phyloP scores from a whole-genome alignment of 1,284 basidiomycete species.

The Trametes sp. region DNA sequence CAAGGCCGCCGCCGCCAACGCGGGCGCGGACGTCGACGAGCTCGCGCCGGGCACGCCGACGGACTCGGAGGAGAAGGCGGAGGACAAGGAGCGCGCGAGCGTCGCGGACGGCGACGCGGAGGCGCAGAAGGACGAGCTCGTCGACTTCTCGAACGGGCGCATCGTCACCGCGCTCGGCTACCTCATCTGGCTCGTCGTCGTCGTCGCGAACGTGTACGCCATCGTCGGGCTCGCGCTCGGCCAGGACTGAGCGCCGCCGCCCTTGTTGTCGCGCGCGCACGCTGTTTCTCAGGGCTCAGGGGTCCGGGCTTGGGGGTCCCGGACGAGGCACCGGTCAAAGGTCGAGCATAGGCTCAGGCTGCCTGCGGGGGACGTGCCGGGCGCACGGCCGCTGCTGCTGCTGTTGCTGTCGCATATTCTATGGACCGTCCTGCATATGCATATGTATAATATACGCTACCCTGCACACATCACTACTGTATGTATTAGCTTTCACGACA shows the following conservation, averaged over 20 bases:
- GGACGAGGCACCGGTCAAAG: background rate
- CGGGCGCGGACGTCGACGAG: conserved; percentile 3
- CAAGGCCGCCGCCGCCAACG: conserved; percentile 1
- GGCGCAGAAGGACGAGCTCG: conserved; percentile 42
- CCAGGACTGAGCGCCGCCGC: conserved; percentile 17
- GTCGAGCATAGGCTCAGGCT: background rate
- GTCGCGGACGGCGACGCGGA: conserved; percentile 19
- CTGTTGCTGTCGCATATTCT: conserved; percentile 1
- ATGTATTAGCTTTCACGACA: background rate
- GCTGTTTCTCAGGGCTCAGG: background rate
- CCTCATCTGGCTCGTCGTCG: conserved; percentile 68
- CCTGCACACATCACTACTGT: background rate
- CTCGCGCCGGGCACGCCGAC: background rate
- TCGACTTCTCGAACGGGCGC: conserved; percentile 71
- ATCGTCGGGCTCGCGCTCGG: conserved; percentile 58
- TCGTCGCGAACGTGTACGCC: conserved; percentile 75
- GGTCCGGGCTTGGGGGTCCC: background rate
- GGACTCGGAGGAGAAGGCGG: conserved; percentile 7
- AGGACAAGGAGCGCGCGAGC: conserved; percentile 1
- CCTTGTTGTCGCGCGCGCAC: background rate
- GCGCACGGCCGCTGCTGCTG: background rate
- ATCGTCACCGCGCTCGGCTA: conserved; percentile 62
- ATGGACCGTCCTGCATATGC: conserved; percentile 1
- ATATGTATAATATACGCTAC: conserved; percentile 6
- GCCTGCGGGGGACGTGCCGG: background rate